Evolutionary conservation across 2,329 filamentous ascomycete species (phyloP).

Genomic region (Fusarium vanettenii): DNA sequence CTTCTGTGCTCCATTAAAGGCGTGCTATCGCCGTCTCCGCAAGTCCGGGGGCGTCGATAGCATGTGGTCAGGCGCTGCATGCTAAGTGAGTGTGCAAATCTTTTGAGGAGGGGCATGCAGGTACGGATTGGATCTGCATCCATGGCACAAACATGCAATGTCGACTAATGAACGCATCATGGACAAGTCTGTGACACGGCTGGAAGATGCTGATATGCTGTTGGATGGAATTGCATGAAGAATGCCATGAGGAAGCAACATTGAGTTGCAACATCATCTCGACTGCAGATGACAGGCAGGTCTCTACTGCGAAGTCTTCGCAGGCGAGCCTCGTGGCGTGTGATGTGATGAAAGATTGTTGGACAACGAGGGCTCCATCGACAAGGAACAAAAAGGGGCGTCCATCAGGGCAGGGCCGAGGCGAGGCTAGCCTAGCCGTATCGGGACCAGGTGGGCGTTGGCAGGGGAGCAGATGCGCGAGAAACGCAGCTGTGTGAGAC

Average conservation of each 20-base stretch:
- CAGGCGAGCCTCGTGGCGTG: constrained; percentile 11
- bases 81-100: constrained; percentile 17
- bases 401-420: neutral
- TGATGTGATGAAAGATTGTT: constrained; percentile 13
- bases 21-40: neutral
- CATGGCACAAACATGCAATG: neutral
- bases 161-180: neutral
- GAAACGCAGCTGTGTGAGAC: constrained; percentile 7
- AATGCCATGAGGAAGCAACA: neutral
- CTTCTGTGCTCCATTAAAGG: neutral
- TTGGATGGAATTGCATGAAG: neutral
- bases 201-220: neutral
- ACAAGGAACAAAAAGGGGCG: constrained; percentile 21
- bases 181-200: neutral
- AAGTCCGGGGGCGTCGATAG: constrained; percentile 1
- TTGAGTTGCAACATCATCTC: neutral
- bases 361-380: constrained; percentile 9
- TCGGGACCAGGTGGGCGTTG: constrained; percentile 24
- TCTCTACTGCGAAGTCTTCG: neutral
- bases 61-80: constrained; percentile 1
- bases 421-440: constrained; percentile 16
- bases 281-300: neutral
- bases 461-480: constrained; percentile 17
- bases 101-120: constrained; percentile 16
- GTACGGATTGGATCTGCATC: constrained; percentile 19